Evolutionary conservation across 164 flowering plant genomes (phyloP), one percentile per base, ranked within the genome.

Genomic region (Tinospora cordifolia): DNA sequence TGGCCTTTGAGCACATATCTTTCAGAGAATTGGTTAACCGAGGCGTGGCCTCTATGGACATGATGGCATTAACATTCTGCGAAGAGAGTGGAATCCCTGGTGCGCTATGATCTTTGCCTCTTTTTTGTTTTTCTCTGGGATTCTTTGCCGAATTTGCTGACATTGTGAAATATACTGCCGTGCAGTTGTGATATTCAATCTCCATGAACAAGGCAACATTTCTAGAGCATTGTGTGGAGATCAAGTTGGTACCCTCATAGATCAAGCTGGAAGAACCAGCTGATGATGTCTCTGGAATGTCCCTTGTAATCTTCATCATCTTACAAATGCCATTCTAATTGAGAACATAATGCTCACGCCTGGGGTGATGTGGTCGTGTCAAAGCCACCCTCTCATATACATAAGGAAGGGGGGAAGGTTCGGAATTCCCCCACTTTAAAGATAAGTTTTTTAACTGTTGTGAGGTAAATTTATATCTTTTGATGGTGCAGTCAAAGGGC

Each of bases 201-300:
- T 93, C 62, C 85, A 83, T 47, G 92, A 88, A 74, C 90, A 93
- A 26, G 97, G 98, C 30, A 91, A 90, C 81, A 90, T 91, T 60
- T 91, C 92, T 57, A 88, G 87, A 80, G 98, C 96, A n/a, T 83
- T 93, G 63, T 88, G 91, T 68, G 98, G 98, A 68, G 96, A 93
- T 46, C 91, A 81, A 75, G 86, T 93, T 51, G 98, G 98, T 66
- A 88, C 88, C 39, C 69, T 91, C 67, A 83, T 91, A 71, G 97
- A 93, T 79, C 91, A 84, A 75, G 72, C 87, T 0, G 97, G 91
- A 68, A 82, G 84, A 69, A 77, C 83, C 11, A 78, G 86, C 75
- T 90, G 79, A 83, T 34, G 58, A 83, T 34, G 46, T 19, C 9
- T 51, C 19, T 15, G 65, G 30, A 71, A 62, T 34, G 62, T 6